These are phyloP conservation scores for Barbatosphaeria neglecta DNA, from an alignment of 495 filamentous ascomycete genomes.

Conservation along the genomic window DNA sequence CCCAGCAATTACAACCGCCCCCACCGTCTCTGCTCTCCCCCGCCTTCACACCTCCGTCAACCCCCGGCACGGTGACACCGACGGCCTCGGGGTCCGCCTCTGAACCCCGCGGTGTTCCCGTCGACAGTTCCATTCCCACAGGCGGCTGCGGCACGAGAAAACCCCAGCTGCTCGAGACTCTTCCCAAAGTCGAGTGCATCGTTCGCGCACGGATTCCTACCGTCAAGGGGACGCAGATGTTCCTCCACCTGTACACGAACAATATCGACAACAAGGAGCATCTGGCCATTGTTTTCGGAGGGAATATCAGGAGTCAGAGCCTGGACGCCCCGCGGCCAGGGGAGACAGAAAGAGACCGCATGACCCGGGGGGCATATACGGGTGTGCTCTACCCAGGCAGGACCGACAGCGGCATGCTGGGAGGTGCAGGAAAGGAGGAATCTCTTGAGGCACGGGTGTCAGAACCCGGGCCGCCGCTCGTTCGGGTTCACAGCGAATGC, in stretches of 20 bases:
- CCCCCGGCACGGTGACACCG: not conserved
- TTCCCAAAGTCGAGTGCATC: slow-evolving; percentile 69
- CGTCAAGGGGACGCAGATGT: slow-evolving; percentile 88
- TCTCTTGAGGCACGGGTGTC: not conserved
- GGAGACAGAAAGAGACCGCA: slow-evolving; percentile 91
- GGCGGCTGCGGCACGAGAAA: slow-evolving; percentile 42
- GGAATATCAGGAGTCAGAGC: slow-evolving; percentile 65
- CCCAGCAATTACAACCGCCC: not conserved
- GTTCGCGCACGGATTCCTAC: slow-evolving; percentile 80
- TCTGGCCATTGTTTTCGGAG: slow-evolving; percentile 93
- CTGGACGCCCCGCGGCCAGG: slow-evolving; percentile 72
- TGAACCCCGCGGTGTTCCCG: slow-evolving; percentile 38
- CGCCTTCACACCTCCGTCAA: not conserved
- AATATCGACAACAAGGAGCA: slow-evolving; percentile 91
- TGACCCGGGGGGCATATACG: slow-evolving; percentile 87
- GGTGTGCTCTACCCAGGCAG: slow-evolving; percentile 81
- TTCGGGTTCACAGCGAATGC: slow-evolving; percentile 95
- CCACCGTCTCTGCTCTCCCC: not conserved
- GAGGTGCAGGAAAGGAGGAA: not conserved
- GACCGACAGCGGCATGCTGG: slow-evolving; percentile 46
- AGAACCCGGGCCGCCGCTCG: slow-evolving; percentile 43
- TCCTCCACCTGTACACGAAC: slow-evolving; percentile 89
- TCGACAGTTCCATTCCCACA: slow-evolving; percentile 40
- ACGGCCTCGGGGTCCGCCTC: not conserved
- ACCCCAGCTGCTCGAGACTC: slow-evolving; percentile 53